Evolutionary conservation across 2,329 filamentous ascomycete species (phyloP).

Genomic region (Aureobasidium sp.): DNA sequence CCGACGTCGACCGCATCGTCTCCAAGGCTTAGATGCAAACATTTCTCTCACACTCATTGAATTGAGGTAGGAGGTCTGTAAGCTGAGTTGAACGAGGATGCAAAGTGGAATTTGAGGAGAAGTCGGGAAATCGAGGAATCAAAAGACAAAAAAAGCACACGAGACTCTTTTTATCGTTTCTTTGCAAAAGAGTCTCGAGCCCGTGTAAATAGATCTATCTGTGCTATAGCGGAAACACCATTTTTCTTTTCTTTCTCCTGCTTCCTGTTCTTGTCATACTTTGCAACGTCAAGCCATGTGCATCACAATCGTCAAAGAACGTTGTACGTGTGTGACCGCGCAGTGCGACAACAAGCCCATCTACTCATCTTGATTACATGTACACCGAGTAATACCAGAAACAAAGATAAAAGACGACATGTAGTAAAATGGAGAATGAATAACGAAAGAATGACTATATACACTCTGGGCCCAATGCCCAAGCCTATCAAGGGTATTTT

Average conservation of each 20-base stretch:
- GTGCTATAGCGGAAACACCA: constrained; percentile 13
- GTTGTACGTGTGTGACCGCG: too few relatives aligned
- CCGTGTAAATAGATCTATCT: constrained; percentile 15
- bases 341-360: too few relatives aligned
- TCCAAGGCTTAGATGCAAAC: constrained; percentile 7
- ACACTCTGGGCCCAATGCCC: not conserved
- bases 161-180: not conserved
- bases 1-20: constrained; percentile 69
- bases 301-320: not conserved
- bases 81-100: not conserved
- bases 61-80: not conserved
- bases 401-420: not conserved
- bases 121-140: not conserved
- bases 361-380: not conserved
- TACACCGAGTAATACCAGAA: not conserved
- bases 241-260: constrained; percentile 1
- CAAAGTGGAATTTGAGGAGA: not conserved
- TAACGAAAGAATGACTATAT: constrained; percentile 4
- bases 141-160: constrained; percentile 6
- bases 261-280: not conserved
- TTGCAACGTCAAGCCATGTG: not conserved
- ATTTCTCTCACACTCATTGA: not conserved
- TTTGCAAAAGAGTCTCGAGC: not conserved
- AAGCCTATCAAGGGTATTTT: not conserved
- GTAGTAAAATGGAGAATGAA: not conserved